A percentile compares a stretch with the other conserved stretches of the same genome.
phyloP scores from a whole-genome alignment of 1,284 basidiomycete genomes.

The Coniferiporia sulphurascens region DNA sequence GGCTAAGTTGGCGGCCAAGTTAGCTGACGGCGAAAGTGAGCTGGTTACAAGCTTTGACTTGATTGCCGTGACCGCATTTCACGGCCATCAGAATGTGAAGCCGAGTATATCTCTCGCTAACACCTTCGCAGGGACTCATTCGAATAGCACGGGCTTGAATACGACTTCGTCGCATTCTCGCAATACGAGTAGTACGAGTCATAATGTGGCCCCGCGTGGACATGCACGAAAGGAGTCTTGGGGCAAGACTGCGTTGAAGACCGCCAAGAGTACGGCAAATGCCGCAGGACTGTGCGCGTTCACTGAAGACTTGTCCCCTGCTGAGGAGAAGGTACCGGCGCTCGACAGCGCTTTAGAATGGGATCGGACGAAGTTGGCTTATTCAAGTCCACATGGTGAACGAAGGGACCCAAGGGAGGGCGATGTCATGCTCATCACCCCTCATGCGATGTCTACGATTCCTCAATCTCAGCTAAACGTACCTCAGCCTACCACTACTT shows the following conservation, averaged over 20 bases:
- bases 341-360: constrained; percentile 37
- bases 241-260: constrained; percentile 51
- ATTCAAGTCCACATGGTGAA: constrained; percentile 28
- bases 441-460: background rate
- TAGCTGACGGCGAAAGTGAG: constrained; percentile 16
- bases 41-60: constrained; percentile 16
- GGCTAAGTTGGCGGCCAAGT: constrained; percentile 32
- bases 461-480: background rate
- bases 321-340: constrained; percentile 30
- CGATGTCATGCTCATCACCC: constrained; percentile 14
- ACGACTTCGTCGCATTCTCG: constrained; percentile 18
- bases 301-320: constrained; percentile 22
- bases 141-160: constrained; percentile 18
- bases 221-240: constrained; percentile 58
- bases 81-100: constrained; percentile 13
- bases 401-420: constrained; percentile 14
- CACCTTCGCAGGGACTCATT: constrained; percentile 7
- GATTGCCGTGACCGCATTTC: constrained; percentile 17
- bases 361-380: constrained; percentile 42
- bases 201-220: constrained; percentile 32
- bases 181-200: constrained; percentile 34
- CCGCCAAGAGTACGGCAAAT: constrained; percentile 20
- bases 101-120: constrained; percentile 11
- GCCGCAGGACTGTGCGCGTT: constrained; percentile 34
- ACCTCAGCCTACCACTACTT: background rate